phyloP scores from a whole-genome alignment of 805 yeast species.

The Candida railenensis region DNA sequence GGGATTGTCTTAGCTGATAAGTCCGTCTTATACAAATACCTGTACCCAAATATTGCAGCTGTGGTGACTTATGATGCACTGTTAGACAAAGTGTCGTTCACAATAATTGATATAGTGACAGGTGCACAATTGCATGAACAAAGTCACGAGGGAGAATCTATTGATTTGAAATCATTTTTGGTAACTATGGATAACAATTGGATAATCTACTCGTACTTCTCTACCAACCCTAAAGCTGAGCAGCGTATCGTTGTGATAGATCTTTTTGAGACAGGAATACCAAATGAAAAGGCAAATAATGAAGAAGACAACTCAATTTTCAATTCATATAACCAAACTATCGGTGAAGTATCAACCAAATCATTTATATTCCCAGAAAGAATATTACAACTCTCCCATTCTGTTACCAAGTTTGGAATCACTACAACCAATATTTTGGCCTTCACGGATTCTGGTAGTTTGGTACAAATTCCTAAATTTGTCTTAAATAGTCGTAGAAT shows the following conservation, averaged over 20 bases:
- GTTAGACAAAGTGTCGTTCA: constrained; percentile 35
- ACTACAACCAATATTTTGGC: constrained; percentile 65
- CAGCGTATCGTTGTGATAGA: constrained; percentile 70
- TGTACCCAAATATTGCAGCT: constrained; percentile 66
- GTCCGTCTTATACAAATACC: constrained; percentile 77
- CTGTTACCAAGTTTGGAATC: constrained; percentile 64
- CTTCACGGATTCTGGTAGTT: constrained; percentile 57
- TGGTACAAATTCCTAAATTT: constrained; percentile 69
- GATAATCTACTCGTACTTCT: constrained; percentile 67
- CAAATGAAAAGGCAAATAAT: constrained; percentile 38
- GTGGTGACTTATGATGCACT: constrained; percentile 37
- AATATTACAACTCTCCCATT: constrained; percentile 34
- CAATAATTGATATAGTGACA: constrained; percentile 64
- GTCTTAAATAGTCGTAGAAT: constrained; percentile 70
- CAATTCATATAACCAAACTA: constrained; percentile 21
- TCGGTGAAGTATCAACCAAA: constrained; percentile 51
- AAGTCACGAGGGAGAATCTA: constrained; percentile 41
- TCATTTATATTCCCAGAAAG: constrained; percentile 64
- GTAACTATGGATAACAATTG: constrained; percentile 80
- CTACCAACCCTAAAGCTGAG: constrained; percentile 46
- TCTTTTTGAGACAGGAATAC: constrained; percentile 64
- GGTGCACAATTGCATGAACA: constrained; percentile 58
- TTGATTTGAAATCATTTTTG: constrained; percentile 42
- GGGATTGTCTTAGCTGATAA: constrained; percentile 72
- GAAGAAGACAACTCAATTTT: constrained; percentile 30